Evolutionary conservation across 306 rosid species (phyloP).

Genomic region (Nissolia schottii): DNA sequence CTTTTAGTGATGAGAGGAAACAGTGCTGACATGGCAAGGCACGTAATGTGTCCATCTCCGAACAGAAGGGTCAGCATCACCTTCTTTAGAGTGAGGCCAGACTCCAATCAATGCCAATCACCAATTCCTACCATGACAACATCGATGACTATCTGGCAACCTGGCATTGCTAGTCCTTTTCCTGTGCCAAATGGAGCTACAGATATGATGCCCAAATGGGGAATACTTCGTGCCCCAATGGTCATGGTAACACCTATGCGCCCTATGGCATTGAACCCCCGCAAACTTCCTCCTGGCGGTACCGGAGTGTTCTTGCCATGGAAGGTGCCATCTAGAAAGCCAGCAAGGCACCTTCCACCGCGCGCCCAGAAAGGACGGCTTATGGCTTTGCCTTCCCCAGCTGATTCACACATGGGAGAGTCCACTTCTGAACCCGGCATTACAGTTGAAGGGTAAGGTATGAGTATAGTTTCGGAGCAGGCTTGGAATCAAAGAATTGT

Average conservation of each 20-base stretch:
- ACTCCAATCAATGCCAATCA: constrained; percentile 49
- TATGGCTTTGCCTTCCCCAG: constrained; percentile 51
- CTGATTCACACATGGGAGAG: constrained; percentile 40
- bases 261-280: constrained; percentile 52
- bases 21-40: constrained; percentile 80
- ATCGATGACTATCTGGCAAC: constrained; percentile 64
- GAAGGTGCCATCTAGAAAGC: constrained; percentile 64
- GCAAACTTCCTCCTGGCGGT: constrained; percentile 50
- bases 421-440: constrained; percentile 52
- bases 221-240: constrained; percentile 56
- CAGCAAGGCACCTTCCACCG: constrained; percentile 80
- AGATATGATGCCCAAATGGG: constrained; percentile 65
- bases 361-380: constrained; percentile 77
- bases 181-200: constrained; percentile 46
- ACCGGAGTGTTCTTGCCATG: constrained; percentile 97
- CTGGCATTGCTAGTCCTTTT: constrained; percentile 37
- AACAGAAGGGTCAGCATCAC: constrained; percentile 63
- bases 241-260: constrained; percentile 69
- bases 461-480: constrained; percentile 24
- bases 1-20: constrained; percentile 86
- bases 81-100: constrained; percentile 57
- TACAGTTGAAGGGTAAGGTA: constrained; percentile 34
- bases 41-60: constrained; percentile 74
- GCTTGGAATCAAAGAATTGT: constrained; percentile 23
- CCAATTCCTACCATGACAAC: constrained; percentile 39